Percentiles rank a stretch among this genome's conserved stretches.
These are phyloP conservation scores for Cardiospermum halicacabum DNA, from an alignment of 345 rosid genomes.

Conservation along the genomic window DNA sequence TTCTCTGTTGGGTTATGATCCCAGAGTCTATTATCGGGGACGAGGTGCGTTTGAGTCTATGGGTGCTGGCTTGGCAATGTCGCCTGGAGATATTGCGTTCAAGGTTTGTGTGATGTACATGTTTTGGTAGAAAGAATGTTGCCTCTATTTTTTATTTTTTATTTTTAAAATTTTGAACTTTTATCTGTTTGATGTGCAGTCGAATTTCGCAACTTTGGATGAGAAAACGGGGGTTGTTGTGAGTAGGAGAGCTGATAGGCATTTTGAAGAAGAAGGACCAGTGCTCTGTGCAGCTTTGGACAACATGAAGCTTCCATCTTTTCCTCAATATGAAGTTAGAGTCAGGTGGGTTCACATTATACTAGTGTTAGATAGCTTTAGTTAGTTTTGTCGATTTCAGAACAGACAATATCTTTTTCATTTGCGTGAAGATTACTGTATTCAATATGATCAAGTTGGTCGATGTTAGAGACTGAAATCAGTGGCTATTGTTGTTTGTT, in stretches of 20 bases:
- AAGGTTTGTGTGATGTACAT: conserved; percentile 27
- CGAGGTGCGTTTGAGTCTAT: conserved; percentile 97
- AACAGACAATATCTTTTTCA: too few species aligned
- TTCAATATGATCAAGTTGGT: too few species aligned
- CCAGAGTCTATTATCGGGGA: conserved; percentile 84
- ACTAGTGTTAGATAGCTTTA: too few species aligned
- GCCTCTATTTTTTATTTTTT: too few species aligned
- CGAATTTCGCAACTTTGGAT: conserved; percentile 94
- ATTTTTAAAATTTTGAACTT: too few species aligned
- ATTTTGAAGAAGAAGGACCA: conserved; percentile 98
- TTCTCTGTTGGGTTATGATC: conserved; percentile 86
- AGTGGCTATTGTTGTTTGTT: too few species aligned
- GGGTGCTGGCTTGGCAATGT: conserved; percentile 98
- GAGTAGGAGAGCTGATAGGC: conserved; percentile 93
- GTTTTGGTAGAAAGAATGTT: too few species aligned
- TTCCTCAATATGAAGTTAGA: conserved; percentile 87
- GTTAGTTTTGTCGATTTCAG: too few species aligned
- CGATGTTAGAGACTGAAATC: too few species aligned
- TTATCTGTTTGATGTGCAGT: conserved; percentile 50
- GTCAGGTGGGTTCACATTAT: too few species aligned
- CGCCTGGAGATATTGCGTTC: conserved; percentile 95
- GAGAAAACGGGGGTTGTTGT: conserved; percentile 75
- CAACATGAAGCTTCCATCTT: conserved; percentile 82
- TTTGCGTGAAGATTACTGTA: too few species aligned
- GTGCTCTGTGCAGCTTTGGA: conserved; percentile 86